Evolutionary conservation across 768 basidiomycete species (phyloP).

Genomic region (Neoboletus brunneissimus): DNA sequence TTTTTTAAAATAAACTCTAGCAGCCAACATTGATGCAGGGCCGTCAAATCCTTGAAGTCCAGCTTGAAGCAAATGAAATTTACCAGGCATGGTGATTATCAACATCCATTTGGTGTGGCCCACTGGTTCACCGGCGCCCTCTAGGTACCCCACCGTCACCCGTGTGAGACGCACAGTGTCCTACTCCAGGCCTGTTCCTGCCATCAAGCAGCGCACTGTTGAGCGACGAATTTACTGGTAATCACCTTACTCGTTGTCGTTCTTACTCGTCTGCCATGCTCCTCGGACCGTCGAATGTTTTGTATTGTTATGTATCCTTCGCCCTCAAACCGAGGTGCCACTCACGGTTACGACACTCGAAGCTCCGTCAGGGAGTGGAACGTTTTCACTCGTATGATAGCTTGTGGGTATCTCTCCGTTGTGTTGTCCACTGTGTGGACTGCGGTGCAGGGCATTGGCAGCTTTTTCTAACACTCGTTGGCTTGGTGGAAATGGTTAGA

Average conservation of each 20-base stretch:
- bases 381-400: constrained; percentile 18
- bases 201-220: constrained; percentile 51
- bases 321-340: background rate
- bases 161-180: constrained; percentile 73
- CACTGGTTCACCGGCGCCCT: constrained; percentile 2
- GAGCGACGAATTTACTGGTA: constrained; percentile 80
- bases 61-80: constrained; percentile 65
- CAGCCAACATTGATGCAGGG: constrained; percentile 45
- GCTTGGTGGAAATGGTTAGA: constrained; percentile 11
- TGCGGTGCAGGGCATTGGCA: constrained; percentile 19
- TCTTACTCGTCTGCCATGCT: background rate
- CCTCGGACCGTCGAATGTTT: constrained; percentile 24
- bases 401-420: constrained; percentile 10
- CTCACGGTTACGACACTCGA: constrained; percentile 43
- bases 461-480: constrained; percentile 10
- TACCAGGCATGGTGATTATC: constrained; percentile 61
- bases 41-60: constrained; percentile 79
- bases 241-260: constrained; percentile 13
- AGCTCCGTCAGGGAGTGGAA: constrained; percentile 50
- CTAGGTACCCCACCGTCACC: constrained; percentile 75
- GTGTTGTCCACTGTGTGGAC: constrained; percentile 14
- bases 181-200: constrained; percentile 48
- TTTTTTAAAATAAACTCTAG: background rate
- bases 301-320: constrained; percentile 34
- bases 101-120: background rate